A percentile compares a stretch with the other conserved stretches of the same genome.
Evolutionary conservation across 2,329 filamentous ascomycete species (phyloP).

Genomic region (Tricladium varicosporioides): DNA sequence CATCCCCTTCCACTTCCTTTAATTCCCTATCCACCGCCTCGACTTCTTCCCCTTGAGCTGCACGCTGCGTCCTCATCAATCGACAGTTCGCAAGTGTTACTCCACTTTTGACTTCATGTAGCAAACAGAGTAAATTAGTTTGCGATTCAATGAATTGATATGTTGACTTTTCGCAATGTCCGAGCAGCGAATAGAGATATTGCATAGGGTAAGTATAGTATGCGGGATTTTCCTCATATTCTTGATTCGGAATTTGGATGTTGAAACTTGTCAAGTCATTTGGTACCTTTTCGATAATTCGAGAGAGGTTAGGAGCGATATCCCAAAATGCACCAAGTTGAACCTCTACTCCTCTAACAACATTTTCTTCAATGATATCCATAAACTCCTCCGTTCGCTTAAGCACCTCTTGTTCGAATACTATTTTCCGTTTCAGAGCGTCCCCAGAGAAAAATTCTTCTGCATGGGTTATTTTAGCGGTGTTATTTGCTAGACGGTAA

Average conservation of each 20-base stretch:
- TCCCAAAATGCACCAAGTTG: slow-evolving; percentile 98
- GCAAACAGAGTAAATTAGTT: slow-evolving; percentile 82
- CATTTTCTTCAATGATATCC: slow-evolving; percentile 77
- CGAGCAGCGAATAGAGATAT: slow-evolving; percentile 82
- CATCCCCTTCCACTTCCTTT: slow-evolving; percentile 58
- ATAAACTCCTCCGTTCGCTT: slow-evolving; percentile 75
- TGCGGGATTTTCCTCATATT: slow-evolving; percentile 81
- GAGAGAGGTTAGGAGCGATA: slow-evolving; percentile 79
- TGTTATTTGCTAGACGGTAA: slow-evolving; percentile 71
- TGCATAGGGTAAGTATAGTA: slow-evolving; percentile 82
- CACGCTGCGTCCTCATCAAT: slow-evolving; percentile 63
- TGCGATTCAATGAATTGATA: slow-evolving; percentile 98
- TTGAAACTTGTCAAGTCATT: slow-evolving; percentile 56
- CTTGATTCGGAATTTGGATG: slow-evolving; percentile 73
- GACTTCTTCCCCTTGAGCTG: slow-evolving; percentile 37
- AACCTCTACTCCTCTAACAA: slow-evolving; percentile 82
- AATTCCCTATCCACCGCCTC: slow-evolving; percentile 42
- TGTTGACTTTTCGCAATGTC: slow-evolving; percentile 86
- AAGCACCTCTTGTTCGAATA: slow-evolving; percentile 69
- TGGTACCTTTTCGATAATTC: slow-evolving; percentile 79
- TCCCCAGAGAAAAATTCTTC: slow-evolving; percentile 82
- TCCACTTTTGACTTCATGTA: slow-evolving; percentile 86
- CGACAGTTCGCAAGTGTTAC: slow-evolving; percentile 68
- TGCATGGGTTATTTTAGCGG: slow-evolving; percentile 76
- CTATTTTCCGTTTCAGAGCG: slow-evolving; percentile 65